These are phyloP conservation scores for Amaranthus hypochondriacus DNA, from an alignment of 148 eudicot genomes.

Conservation along the genomic window DNA sequence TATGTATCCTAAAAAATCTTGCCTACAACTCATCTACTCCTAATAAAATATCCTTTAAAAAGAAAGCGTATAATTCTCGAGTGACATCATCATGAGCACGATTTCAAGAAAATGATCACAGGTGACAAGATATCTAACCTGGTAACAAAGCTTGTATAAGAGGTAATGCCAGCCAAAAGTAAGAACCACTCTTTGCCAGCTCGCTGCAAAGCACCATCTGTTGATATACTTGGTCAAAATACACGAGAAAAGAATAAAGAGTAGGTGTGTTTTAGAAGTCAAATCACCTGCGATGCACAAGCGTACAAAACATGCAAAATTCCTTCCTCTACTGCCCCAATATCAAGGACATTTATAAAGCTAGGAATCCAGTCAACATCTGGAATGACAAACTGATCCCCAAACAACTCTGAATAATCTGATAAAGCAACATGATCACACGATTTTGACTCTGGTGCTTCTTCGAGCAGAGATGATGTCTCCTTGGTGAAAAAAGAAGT, in stretches of 20 bases:
- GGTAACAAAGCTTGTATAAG: constrained; percentile 79
- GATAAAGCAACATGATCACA: constrained; percentile 30
- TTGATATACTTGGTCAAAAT: constrained; percentile 26
- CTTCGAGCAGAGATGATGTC: constrained; percentile 35
- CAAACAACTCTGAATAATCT: constrained; percentile 68
- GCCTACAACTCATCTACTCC: background rate
- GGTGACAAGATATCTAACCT: constrained; percentile 40
- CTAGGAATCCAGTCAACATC: constrained; percentile 50
- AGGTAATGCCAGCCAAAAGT: constrained; percentile 72
- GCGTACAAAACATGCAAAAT: constrained; percentile 72
- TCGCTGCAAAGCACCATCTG: constrained; percentile 73
- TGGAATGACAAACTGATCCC: constrained; percentile 54
- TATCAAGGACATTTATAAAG: constrained; percentile 54
- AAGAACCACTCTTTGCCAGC: constrained; percentile 49
- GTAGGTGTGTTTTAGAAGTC: background rate
- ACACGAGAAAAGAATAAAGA: constrained; percentile 13
- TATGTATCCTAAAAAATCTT: too few relatives aligned
- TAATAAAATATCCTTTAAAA: background rate
- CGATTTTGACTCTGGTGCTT: constrained; percentile 31
- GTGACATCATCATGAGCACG: background rate
- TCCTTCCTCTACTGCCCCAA: constrained; percentile 65
- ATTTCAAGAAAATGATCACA: background rate
- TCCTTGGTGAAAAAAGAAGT: constrained; percentile 30
- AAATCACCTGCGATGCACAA: constrained; percentile 67
- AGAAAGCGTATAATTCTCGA: background rate